Base-by-base conservation (phyloP, 371 early-diverging fungal species). In the Mucor mucedo region DNA sequence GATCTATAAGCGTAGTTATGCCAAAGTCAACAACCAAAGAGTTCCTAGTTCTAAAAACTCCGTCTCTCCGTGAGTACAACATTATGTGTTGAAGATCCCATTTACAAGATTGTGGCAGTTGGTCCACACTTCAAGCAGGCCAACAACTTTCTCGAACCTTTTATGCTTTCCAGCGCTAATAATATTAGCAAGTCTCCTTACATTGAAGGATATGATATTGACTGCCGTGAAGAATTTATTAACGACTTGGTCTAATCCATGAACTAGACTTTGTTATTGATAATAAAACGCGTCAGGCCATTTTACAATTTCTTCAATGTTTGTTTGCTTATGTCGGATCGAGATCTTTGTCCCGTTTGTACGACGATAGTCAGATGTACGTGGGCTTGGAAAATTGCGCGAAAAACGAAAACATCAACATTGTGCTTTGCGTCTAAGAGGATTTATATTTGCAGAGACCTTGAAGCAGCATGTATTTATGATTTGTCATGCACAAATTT, bases 1-100 rank as follows among this genome's bases (percentile, higher is more conserved):
- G 64, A 84, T 99, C 87, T 99, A 99, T 96, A 99, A 98, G 92
- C 96, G 99, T 73, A 99, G 98, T 58, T 94, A 94, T 82, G 99
- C 92, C 75, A 98, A 98, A 94, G 89, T 97, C 78, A 87, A 97
- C 89, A 89, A 90, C 81, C 95, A 95, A 86, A 91, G 97, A 71
- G 89, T 97, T 71, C 95, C 99, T 68, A 90, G 99, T 83, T 83
- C 91, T 67, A 95, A 97, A 86, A 99, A 98, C 89, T 82, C 93
- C 68, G 84, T 97, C 79, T 92, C 99, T 67, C 98, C 98, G 84
- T 80, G 89, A 73, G 76, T 80, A 21, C 21, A 21, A 21, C 21
- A 21, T 21, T 21, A 21, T 99, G 99, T 79, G 81, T 99, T 67
- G 99, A 99, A 87, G 99, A 99, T 73, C 83, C 99, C 65, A 92